A percentile compares a stretch with the other conserved stretches of the same genome.
Conservation (phyloP, 106 monocot genomes). For the Narthecium ossifragum region DNA sequence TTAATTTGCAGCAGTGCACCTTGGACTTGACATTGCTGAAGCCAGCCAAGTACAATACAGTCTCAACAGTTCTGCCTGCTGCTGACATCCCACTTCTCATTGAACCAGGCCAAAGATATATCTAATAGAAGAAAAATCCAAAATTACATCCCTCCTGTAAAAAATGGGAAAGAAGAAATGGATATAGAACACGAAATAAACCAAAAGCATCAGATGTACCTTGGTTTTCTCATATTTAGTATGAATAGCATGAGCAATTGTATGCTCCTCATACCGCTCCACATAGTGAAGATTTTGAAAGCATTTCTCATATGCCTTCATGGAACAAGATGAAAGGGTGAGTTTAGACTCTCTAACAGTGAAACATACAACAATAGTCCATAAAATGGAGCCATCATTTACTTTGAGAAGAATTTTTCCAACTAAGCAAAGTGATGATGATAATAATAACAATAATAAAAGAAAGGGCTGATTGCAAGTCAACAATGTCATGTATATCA, state of each 20-base stretch:
- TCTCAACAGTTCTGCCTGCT: constrained; percentile 72
- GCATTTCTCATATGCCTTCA: constrained; percentile 79
- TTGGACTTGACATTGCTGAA: constrained; percentile 92
- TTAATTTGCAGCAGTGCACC: constrained; percentile 20
- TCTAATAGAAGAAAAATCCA: constrained; percentile 19
- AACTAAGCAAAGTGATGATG: too few species aligned
- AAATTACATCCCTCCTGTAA: not conserved
- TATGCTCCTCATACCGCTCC: constrained; percentile 76
- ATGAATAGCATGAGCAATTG: constrained; percentile 75
- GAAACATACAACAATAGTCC: too few species aligned
- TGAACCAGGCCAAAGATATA: constrained; percentile 76
- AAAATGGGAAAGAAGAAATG: not conserved
- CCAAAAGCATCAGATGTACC: too few species aligned
- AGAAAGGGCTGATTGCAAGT: too few species aligned
- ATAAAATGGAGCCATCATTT: too few species aligned
- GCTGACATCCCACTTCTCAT: constrained; percentile 56
- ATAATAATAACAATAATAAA: too few species aligned
- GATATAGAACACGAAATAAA: not conserved
- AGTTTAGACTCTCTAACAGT: too few species aligned
- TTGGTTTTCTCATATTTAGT: constrained; percentile 66
- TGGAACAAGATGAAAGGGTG: too few species aligned
- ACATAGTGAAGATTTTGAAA: constrained; percentile 86
- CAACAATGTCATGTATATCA: too few species aligned
- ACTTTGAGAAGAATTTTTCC: too few species aligned
- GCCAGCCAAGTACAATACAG: constrained; percentile 81